These are phyloP conservation scores for Myxozyma sirexii DNA, from an alignment of 805 yeast genomes.

Conservation along the genomic window DNA sequence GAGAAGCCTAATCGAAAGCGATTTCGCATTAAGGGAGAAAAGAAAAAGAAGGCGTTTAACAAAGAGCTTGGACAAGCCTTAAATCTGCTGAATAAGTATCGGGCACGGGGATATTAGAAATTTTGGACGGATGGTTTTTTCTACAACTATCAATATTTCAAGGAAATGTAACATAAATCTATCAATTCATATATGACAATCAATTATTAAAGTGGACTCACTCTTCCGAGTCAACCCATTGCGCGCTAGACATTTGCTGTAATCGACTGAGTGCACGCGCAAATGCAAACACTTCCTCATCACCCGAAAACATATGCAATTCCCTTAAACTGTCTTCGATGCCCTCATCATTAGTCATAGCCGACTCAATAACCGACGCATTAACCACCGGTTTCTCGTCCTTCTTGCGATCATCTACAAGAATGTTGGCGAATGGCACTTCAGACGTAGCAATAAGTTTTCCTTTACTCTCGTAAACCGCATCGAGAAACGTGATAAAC, in stretches of 20 bases:
- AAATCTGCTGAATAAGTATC: slow-evolving; percentile 7
- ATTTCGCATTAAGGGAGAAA: slow-evolving; percentile 11
- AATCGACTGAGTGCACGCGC: slow-evolving; percentile 91
- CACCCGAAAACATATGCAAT: slow-evolving; percentile 64
- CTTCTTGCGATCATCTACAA: slow-evolving; percentile 64
- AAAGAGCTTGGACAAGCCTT: slow-evolving; percentile 7
- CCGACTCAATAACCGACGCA: slow-evolving; percentile 54
- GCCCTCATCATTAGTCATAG: slow-evolving; percentile 12
- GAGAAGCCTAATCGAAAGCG: slow-evolving; percentile 26
- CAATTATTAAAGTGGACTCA: not conserved
- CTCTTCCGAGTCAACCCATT: slow-evolving; percentile 67
- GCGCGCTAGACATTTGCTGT: slow-evolving; percentile 90
- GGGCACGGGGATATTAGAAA: slow-evolving; percentile 25
- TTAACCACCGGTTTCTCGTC: slow-evolving; percentile 55
- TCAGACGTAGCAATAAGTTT: slow-evolving; percentile 87
- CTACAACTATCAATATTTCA: too few species aligned
- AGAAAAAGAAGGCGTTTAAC: slow-evolving; percentile 1
- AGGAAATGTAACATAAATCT: not conserved
- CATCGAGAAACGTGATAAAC: slow-evolving; percentile 92
- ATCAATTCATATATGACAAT: not conserved
- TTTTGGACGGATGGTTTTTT: too few species aligned
- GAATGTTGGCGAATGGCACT: slow-evolving; percentile 78
- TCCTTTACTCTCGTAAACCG: slow-evolving; percentile 90
- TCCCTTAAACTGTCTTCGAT: slow-evolving; percentile 60
- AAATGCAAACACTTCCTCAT: slow-evolving; percentile 95